Conservation (phyloP, 2,329 filamentous ascomycete genomes). For the Xylariaceae sp. region DNA sequence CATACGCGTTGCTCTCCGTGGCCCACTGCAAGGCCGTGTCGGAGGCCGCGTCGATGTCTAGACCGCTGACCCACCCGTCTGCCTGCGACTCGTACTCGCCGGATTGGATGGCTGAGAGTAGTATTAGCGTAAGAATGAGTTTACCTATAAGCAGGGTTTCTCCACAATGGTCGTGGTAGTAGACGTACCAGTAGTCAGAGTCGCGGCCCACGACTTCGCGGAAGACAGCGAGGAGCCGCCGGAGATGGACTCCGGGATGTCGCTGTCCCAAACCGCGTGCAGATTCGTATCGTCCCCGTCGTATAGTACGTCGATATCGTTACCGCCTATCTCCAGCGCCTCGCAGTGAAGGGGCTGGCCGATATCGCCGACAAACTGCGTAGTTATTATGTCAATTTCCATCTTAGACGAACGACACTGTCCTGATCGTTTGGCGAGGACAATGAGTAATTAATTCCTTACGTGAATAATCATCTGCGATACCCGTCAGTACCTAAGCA, state of each 20-base stretch:
- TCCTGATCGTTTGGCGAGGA: conserved; percentile 2
- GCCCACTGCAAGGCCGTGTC: conserved; percentile 44
- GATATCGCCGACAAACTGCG: conserved; percentile 56
- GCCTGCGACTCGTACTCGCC: conserved; percentile 42
- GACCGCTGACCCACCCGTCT: conserved; percentile 40
- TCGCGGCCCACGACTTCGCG: conserved; percentile 44
- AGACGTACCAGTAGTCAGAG: conserved; percentile 36
- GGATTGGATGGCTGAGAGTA: conserved; percentile 38
- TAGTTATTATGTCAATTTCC: conserved; percentile 37
- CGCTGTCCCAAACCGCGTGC: conserved; percentile 63
- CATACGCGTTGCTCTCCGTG: conserved; percentile 44
- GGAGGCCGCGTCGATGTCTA: conserved; percentile 38
- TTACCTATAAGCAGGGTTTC: too few relatives aligned
- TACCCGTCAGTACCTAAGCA: conserved; percentile 11
- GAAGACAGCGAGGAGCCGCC: conserved; percentile 41
- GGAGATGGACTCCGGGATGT: conserved; percentile 53
- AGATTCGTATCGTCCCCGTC: conserved; percentile 56
- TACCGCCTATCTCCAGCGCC: conserved; percentile 56
- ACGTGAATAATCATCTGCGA: conserved; percentile 38
- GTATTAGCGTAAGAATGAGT: not conserved
- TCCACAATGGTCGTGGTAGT: not conserved
- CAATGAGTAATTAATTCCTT: conserved; percentile 11
- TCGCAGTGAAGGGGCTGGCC: conserved; percentile 59
- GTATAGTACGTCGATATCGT: conserved; percentile 58
- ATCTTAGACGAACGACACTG: not conserved